Evolutionary conservation across 805 yeast genomes (phyloP).

Genomic region (Kazachstania bromeliacearum): DNA sequence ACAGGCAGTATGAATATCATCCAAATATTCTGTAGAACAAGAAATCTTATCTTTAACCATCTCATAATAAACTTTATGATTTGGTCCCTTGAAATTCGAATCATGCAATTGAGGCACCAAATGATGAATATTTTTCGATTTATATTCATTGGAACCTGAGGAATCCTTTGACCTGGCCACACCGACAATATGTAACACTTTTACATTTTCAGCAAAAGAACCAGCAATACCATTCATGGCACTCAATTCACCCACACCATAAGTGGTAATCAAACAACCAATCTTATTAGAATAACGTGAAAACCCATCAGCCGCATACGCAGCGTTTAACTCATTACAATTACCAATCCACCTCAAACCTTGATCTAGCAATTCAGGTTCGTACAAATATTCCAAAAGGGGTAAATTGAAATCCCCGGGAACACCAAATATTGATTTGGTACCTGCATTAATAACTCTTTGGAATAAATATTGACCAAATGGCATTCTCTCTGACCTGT

Average conservation of each 20-base stretch:
- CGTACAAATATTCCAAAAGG: conserved; percentile 58
- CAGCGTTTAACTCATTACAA: conserved; percentile 84
- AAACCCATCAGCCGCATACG: conserved; percentile 88
- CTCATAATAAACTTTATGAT: conserved; percentile 57
- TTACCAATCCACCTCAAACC: conserved; percentile 66
- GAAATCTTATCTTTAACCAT: conserved; percentile 49
- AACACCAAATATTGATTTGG: conserved; percentile 61
- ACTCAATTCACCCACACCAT: conserved; percentile 83
- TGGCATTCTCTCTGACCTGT: conserved; percentile 34
- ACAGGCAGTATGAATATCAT: conserved; percentile 36
- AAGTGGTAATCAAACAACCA: conserved; percentile 58
- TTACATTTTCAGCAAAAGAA: conserved; percentile 71
- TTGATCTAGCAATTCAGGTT: conserved; percentile 14
- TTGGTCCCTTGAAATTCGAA: conserved; percentile 41
- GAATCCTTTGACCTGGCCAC: conserved; percentile 12
- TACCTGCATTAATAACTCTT: conserved; percentile 45
- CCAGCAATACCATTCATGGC: conserved; percentile 80
- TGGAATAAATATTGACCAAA: conserved; percentile 59
- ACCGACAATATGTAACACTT: conserved; percentile 79
- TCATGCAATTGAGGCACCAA: conserved; percentile 42
- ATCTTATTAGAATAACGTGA: conserved; percentile 55
- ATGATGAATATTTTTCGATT: conserved; percentile 43
- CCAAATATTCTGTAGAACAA: conserved; percentile 45
- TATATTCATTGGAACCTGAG: conserved; percentile 4
- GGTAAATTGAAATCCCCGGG: conserved; percentile 71